Evolutionary conservation across 768 basidiomycete genomes (phyloP), one percentile per base, ranked within the genome.

Genomic region (Lactarius psammicola): DNA sequence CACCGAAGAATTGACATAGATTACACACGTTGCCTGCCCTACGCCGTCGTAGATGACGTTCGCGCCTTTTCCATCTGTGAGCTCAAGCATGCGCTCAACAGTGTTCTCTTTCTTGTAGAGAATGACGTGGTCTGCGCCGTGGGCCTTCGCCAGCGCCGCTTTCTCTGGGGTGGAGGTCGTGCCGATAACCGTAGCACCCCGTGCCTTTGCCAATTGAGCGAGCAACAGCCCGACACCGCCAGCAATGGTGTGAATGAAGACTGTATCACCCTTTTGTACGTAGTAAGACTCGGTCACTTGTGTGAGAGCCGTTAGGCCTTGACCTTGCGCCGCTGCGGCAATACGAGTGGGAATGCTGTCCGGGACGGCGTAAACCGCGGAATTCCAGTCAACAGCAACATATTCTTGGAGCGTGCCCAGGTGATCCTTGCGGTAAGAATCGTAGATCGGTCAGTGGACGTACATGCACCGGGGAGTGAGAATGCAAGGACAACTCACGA

Each of bases 31-130:
- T 74, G 94, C 91, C 79, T 92, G 95, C 1, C 96, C 96, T n/a
- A 99, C 94, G 33, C 96, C 96, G 72, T 99, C 96, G 72, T 89
- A 96, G 28, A 94, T 84, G 18, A 86, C 95, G 68, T 96, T 84
- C 5, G 94, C 91, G 18, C 93, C 92, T 69, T 87, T 81, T 8
- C 90, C 91, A 49, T 85, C 85, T 0, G 93, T 94, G 61, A 94
- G 76, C 71, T 90, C 86, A 61, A 88, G 74, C 18, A 92, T 90
- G 54, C 87, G 82, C 69, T 88, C 73, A 13, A 92, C 88, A 0
- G 88, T 88, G 66, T 92, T 83, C 72, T 92, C 90, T 55, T 82
- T 79, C 13, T 83, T 84, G 76, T 94, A 94, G 46, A 95, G 74
- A 66, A 98, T 87, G 57, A 97, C 93, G 73, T 96, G 87, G 73